Evolutionary conservation across 2,329 filamentous ascomycete genomes (phyloP), one percentile per base, ranked within the genome.

Genomic region (Diaporthe ampelina): DNA sequence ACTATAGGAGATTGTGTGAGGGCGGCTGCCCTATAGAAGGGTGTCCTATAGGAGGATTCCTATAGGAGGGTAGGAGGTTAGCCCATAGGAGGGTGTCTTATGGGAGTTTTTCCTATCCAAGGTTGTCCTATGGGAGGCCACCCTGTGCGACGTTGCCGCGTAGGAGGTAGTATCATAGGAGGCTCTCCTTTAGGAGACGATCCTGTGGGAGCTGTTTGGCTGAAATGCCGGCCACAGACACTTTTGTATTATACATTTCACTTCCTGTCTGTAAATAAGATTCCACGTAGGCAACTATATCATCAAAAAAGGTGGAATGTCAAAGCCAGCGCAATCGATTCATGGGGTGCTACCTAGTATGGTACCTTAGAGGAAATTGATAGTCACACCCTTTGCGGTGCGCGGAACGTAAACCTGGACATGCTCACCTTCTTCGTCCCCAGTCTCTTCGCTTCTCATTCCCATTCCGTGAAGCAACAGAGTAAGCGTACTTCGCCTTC

Each of bases 321-420:
- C 8, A 29, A 40, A 17, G 40, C 7, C 10, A 32, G 40, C 1
- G 56, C 5, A 40, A n/a, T 24, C 26, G 11, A 26, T 4, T 43
- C 57, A 59, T 26, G 2, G 17, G 45, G 6, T 6, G 10, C 40
- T 24, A 43, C 15, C 40, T 43, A 7, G 0, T 1, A 1, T 21
- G 10, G 37, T 13, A 13, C 37, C 37, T 67, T 3, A 52, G 4
- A 67, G 21, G 21, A 52, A 52, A 17, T 52, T 50, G 45, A 67
- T 67, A 0, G 61, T 67, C 11, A 67, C 43, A 2, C 43, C 43
- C 29, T 35, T 67, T 19, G 43, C 32, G 13, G 45, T 67, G 13
- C 61, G 43, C 1, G 61, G 61, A n/a, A 67, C 61, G 13, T 37
- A 67, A 5, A 67, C 43, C 29, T 67, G 43, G 29, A 67, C 21